Evolutionary conservation across 306 rosid genomes (phyloP).

Genomic region (Quercus robur): DNA sequence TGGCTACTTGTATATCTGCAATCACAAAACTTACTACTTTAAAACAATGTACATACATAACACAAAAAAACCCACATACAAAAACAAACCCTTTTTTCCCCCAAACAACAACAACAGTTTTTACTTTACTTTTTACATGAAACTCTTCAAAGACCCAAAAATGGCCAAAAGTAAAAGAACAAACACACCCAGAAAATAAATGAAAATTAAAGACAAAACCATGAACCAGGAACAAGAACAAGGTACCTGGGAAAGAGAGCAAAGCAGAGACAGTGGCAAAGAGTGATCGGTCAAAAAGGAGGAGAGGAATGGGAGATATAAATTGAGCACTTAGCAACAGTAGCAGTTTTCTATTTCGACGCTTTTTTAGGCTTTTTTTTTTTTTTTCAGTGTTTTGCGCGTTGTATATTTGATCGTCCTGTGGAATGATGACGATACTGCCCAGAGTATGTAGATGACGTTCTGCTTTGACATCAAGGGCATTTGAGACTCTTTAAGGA

Average conservation of each 20-base stretch:
- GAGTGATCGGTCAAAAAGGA: background rate
- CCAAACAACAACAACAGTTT: background rate
- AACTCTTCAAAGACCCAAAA: background rate
- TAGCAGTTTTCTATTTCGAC: too few relatives aligned
- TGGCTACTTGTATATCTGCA: conserved; percentile 22
- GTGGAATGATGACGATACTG: background rate
- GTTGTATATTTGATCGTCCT: background rate
- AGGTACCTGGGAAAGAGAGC: background rate
- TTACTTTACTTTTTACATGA: background rate
- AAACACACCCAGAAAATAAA: background rate
- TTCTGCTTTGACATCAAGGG: background rate
- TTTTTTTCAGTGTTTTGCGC: too few relatives aligned
- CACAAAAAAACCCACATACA: background rate
- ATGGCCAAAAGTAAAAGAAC: background rate
- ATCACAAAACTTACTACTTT: background rate
- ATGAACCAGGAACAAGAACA: background rate
- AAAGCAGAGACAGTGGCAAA: background rate
- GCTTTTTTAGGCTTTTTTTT: background rate
- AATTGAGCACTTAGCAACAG: too few relatives aligned
- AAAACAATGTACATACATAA: background rate
- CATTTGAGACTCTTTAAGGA: background rate
- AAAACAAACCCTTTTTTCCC: background rate
- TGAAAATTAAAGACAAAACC: background rate
- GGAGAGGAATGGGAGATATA: background rate
- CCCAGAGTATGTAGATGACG: background rate